A percentile compares a stretch with the other conserved stretches of the same genome.
phyloP scores from a whole-genome alignment of 1,139 yeast species.

The Protomyces macrosporus region DNA sequence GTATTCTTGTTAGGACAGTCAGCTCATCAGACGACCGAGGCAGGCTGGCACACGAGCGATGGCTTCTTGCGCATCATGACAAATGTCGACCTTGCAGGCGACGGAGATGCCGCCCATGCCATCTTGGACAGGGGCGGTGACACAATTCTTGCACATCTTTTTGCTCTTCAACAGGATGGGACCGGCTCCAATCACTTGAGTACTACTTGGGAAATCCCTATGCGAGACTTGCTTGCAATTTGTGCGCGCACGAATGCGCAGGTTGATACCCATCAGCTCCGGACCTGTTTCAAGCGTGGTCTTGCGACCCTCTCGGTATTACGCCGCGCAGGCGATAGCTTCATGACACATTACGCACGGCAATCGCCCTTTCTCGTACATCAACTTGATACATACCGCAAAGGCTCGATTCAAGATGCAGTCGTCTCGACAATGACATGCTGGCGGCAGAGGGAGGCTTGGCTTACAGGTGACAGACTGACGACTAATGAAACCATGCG shows the following conservation, averaged over 20 bases:
- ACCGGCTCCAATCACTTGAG: slow-evolving; percentile 37
- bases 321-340: slow-evolving; percentile 37
- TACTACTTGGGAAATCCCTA: slow-evolving; percentile 46
- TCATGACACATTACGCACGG: slow-evolving; percentile 38
- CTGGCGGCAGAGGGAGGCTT: slow-evolving; percentile 38
- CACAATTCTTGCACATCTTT: slow-evolving; percentile 44
- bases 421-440: slow-evolving; percentile 43
- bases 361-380: slow-evolving; percentile 46
- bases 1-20: slow-evolving; percentile 53
- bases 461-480: slow-evolving; percentile 41
- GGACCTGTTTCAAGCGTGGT: slow-evolving; percentile 51
- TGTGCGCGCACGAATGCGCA: slow-evolving; percentile 39
- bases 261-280: slow-evolving; percentile 37
- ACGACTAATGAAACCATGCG: background rate
- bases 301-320: slow-evolving; percentile 48
- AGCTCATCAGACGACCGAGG: slow-evolving; percentile 56
- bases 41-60: slow-evolving; percentile 60
- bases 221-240: slow-evolving; percentile 41
- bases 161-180: slow-evolving; percentile 38
- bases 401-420: slow-evolving; percentile 52
- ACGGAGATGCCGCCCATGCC: slow-evolving; percentile 46
- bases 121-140: slow-evolving; percentile 58
- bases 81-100: slow-evolving; percentile 49
- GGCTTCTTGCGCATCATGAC: slow-evolving; percentile 50
- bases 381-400: slow-evolving; percentile 45